These are phyloP conservation scores for Favolaschia claudopus DNA, from an alignment of 768 basidiomycete genomes.

Conservation along the genomic window DNA sequence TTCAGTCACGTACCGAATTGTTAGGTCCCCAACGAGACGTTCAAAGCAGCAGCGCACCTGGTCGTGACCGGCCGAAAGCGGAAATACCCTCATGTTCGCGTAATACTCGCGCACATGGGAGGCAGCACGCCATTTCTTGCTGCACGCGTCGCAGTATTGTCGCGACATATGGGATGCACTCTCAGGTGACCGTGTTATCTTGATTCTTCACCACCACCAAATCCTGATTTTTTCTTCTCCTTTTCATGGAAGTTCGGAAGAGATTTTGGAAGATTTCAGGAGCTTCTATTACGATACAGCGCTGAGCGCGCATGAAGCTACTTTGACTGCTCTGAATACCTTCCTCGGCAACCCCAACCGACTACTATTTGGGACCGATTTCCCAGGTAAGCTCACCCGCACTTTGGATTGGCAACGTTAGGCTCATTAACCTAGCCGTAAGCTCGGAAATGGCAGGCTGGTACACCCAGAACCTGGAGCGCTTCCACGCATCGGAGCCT, in stretches of 20 bases:
- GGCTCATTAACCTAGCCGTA: conserved; percentile 59
- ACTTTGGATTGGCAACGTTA: too few relatives aligned
- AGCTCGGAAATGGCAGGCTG: conserved; percentile 61
- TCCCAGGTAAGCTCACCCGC: conserved; percentile 67
- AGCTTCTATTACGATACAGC: conserved; percentile 81
- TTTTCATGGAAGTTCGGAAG: conserved; percentile 48
- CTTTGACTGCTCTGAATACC: conserved; percentile 55
- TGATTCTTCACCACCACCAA: neutral
- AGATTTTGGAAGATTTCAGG: conserved; percentile 74
- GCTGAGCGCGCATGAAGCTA: conserved; percentile 63
- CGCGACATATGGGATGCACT: conserved; percentile 72
- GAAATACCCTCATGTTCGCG: conserved; percentile 62
- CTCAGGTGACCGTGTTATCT: conserved; percentile 38
- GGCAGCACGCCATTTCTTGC: conserved; percentile 72
- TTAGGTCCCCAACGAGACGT: conserved; percentile 87
- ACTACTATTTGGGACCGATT: conserved; percentile 78
- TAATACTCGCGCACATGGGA: conserved; percentile 80
- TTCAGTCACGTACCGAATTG: conserved; percentile 6
- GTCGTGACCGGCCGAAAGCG: conserved; percentile 76
- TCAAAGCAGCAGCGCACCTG: conserved; percentile 81
- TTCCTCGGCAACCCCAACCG: conserved; percentile 59
- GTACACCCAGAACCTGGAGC: conserved; percentile 64
- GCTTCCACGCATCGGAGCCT: conserved; percentile 52
- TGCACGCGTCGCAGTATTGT: conserved; percentile 71
- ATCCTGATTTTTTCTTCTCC: neutral